phyloP scores from a whole-genome alignment of 129 eudicot genomes.

The Artemisia argyi region DNA sequence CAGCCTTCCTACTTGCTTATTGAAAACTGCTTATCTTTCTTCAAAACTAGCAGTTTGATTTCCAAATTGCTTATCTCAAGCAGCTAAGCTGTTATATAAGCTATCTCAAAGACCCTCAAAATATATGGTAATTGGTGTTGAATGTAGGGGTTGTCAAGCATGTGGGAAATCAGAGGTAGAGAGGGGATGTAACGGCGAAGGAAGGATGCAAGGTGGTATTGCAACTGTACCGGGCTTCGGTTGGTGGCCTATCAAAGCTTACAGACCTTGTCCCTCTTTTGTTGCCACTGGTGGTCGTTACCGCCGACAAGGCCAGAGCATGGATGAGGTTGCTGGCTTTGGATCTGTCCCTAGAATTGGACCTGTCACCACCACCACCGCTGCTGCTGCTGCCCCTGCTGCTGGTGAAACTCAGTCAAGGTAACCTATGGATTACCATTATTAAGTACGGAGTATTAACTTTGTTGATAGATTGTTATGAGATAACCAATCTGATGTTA shows the following conservation, averaged over 20 bases:
- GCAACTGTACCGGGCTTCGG: constrained; percentile 97
- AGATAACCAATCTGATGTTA: no score
- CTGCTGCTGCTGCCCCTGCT: constrained; percentile 11
- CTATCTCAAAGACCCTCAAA: no score
- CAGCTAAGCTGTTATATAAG: no score
- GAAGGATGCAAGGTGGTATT: constrained; percentile 95
- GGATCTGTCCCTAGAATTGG: constrained; percentile 46
- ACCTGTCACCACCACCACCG: constrained; percentile 7
- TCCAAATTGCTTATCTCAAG: no score
- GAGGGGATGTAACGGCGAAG: constrained; percentile 89
- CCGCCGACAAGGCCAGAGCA: constrained; percentile 83
- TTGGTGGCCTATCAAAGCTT: constrained; percentile 99
- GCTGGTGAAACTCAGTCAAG: constrained; percentile 44
- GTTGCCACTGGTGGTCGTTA: constrained; percentile 95
- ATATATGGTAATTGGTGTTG: no score
- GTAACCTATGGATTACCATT: constrained; percentile 17
- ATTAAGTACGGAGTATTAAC: no score
- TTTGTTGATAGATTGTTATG: no score
- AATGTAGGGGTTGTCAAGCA: constrained; percentile 71
- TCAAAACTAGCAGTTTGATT: no score
- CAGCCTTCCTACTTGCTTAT: no score
- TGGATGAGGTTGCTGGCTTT: constrained; percentile 88
- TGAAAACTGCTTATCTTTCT: no score
- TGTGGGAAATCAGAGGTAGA: constrained; percentile 81
- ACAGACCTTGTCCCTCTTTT: constrained; percentile 87